Conservation (phyloP, 768 basidiomycete species). For the Amanita phalloides region DNA sequence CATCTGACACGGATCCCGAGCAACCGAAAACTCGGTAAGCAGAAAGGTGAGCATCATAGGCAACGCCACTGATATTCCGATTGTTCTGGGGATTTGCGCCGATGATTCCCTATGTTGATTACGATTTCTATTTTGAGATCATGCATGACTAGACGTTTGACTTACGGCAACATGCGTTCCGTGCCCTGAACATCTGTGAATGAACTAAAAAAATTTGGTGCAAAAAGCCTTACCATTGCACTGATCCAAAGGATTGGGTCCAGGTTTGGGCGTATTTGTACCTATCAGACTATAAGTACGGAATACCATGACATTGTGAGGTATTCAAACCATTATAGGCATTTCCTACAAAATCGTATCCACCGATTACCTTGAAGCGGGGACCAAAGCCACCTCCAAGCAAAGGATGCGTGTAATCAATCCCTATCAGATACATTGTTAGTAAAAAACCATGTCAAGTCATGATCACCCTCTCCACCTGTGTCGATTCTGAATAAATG, state of each 20-base stretch:
- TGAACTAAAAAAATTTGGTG: background rate
- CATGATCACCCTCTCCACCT: slow-evolving; percentile 11
- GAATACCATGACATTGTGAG: background rate
- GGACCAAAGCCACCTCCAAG: slow-evolving; percentile 30
- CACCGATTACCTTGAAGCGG: slow-evolving; percentile 26
- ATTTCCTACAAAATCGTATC: slow-evolving; percentile 33
- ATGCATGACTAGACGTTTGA: background rate
- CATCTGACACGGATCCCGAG: slow-evolving; percentile 33
- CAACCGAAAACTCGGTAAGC: slow-evolving; percentile 58
- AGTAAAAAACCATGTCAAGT: background rate
- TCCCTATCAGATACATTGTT: slow-evolving; percentile 15
- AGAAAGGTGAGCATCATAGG: slow-evolving; percentile 44
- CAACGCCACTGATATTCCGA: slow-evolving; percentile 63
- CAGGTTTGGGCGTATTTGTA: background rate
- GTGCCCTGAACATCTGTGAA: background rate
- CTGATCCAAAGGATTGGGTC: slow-evolving; percentile 1
- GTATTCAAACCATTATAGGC: slow-evolving; percentile 17
- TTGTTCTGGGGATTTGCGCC: slow-evolving; percentile 48
- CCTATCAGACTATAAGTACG: background rate
- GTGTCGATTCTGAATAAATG: slow-evolving; percentile 31
- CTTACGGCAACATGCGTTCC: slow-evolving; percentile 7
- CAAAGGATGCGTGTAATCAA: slow-evolving; percentile 32
- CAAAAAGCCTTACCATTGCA: slow-evolving; percentile 6
- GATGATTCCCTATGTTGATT: slow-evolving; percentile 47
- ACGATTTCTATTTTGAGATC: background rate